These are phyloP conservation scores for Spergularia azorica DNA, from an alignment of 179 eudicot species.

Conservation along the genomic window DNA sequence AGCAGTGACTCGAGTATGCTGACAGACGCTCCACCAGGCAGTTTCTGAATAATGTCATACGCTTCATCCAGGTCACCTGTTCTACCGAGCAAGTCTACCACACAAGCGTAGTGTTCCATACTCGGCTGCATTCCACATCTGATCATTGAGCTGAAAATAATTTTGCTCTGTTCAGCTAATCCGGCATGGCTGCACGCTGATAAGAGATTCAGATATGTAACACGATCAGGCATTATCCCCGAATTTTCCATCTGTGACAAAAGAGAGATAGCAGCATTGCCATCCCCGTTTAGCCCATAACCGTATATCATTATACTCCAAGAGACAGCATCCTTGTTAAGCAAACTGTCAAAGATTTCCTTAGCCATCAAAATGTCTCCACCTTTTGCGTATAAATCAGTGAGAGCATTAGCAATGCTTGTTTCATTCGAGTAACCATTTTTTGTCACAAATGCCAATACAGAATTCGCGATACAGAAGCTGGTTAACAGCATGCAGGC, in stretches of 20 bases:
- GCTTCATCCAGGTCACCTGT: constrained; percentile 62
- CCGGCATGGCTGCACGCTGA: constrained; percentile 80
- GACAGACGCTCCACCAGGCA: constrained; percentile 37
- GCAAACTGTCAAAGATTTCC: constrained; percentile 45
- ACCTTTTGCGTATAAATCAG: constrained; percentile 57
- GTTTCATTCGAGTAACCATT: constrained; percentile 47
- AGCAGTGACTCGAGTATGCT: constrained; percentile 53
- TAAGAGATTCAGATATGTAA: constrained; percentile 55
- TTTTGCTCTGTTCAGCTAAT: constrained; percentile 44
- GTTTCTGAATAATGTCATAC: constrained; percentile 42
- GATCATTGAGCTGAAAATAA: constrained; percentile 49
- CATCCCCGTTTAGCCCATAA: constrained; percentile 59
- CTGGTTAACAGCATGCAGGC: constrained; percentile 48
- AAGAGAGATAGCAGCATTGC: constrained; percentile 45
- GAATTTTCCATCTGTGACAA: constrained; percentile 47
- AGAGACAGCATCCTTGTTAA: constrained; percentile 51
- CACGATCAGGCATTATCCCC: constrained; percentile 45
- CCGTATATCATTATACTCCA: constrained; percentile 70
- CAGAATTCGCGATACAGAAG: constrained; percentile 31
- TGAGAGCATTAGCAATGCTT: constrained; percentile 47
- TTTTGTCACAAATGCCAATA: constrained; percentile 38
- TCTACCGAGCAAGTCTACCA: constrained; percentile 70
- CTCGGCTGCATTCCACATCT: constrained; percentile 37
- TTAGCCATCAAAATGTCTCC: constrained; percentile 52
- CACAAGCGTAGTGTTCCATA: constrained; percentile 58